Conservation (phyloP, 441 rosid genomes). For the Populus hybrid region DNA sequence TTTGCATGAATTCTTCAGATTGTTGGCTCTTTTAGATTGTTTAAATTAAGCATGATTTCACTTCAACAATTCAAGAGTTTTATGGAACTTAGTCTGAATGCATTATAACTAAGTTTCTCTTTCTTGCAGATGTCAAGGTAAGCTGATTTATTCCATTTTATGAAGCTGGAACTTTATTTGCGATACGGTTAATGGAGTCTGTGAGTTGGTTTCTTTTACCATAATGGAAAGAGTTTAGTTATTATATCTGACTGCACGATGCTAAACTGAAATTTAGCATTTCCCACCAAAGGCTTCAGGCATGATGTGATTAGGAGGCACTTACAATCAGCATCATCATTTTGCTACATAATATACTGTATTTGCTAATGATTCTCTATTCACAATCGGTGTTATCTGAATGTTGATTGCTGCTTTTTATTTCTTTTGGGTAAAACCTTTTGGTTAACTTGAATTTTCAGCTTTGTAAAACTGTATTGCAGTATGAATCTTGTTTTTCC, state of each 20-base stretch:
- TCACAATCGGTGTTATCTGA: background rate
- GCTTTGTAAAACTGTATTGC: background rate
- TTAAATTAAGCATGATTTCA: background rate
- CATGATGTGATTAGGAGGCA: background rate
- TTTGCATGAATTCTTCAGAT: background rate
- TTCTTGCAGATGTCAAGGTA: conserved; percentile 61
- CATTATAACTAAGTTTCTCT: conserved; percentile 5
- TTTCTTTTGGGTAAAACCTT: background rate
- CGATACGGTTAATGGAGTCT: conserved; percentile 11
- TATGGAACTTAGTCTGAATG: background rate
- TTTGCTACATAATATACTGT: background rate
- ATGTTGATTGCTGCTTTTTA: background rate
- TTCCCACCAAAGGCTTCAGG: background rate
- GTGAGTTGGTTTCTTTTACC: conserved; percentile 6
- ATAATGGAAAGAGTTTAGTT: background rate
- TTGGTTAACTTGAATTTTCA: background rate
- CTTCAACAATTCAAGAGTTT: background rate
- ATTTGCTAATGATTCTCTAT: background rate
- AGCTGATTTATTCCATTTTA: conserved; percentile 23
- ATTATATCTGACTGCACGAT: background rate
- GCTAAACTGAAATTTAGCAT: background rate
- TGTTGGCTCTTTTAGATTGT: background rate
- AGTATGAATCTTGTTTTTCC: background rate
- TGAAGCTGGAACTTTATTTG: conserved; percentile 15
- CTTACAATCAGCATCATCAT: background rate